Evolutionary conservation across 805 yeast species (phyloP).

Genomic region (Ogataea zsoltii): DNA sequence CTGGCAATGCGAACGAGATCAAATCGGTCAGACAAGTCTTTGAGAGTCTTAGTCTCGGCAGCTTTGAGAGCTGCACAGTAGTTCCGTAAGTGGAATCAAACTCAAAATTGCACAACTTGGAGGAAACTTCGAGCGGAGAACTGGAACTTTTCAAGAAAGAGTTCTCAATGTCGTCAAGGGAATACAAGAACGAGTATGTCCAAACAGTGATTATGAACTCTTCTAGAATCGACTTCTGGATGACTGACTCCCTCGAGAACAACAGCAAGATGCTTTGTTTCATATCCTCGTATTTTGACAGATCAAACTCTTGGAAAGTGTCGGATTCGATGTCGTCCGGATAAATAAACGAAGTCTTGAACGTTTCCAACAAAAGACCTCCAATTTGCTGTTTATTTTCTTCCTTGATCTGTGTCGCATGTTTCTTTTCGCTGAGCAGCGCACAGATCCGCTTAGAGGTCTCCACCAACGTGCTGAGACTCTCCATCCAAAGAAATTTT

Average conservation of each 20-base stretch:
- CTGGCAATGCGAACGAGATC: constrained; percentile 39
- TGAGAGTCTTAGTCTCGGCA: constrained; percentile 51
- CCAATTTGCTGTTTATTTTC: constrained; percentile 33
- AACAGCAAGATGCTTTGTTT: constrained; percentile 43
- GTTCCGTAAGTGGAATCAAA: constrained; percentile 61
- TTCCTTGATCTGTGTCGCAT: constrained; percentile 10
- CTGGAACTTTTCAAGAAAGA: constrained; percentile 21
- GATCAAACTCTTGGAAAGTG: constrained; percentile 45
- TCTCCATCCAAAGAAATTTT: constrained; percentile 54
- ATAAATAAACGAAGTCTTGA: constrained; percentile 42
- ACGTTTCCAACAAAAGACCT: constrained; percentile 42
- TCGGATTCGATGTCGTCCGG: constrained; percentile 22
- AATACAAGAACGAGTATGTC: constrained; percentile 59
- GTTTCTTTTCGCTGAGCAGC: constrained; percentile 15
- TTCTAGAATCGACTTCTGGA: constrained; percentile 35
- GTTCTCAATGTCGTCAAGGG: constrained; percentile 54
- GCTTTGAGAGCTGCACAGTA: constrained; percentile 48
- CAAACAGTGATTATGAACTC: constrained; percentile 52
- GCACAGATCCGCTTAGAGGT: constrained; percentile 36
- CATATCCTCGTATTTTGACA: constrained; percentile 43
- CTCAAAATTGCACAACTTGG: constrained; percentile 40
- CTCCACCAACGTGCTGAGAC: constrained; percentile 42
- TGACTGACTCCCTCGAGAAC: constrained; percentile 33
- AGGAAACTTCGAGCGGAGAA: constrained; percentile 37
- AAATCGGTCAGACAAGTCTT: constrained; percentile 57